phyloP scores from a whole-genome alignment of 805 yeast species.

The Candida schatavii region DNA sequence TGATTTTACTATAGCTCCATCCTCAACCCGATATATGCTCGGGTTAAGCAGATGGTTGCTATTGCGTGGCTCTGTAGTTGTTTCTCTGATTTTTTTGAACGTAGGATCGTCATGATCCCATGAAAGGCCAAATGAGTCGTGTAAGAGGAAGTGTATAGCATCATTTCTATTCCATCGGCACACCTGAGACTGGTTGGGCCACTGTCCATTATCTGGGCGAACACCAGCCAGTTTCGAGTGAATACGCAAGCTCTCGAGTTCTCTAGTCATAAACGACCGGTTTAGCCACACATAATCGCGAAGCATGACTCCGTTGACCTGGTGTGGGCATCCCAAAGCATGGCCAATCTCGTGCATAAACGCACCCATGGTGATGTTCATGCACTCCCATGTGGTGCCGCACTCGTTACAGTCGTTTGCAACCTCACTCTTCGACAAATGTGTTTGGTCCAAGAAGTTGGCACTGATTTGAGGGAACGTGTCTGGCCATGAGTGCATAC shows the following conservation, averaged over 20 bases:
- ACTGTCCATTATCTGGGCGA: conserved; percentile 40
- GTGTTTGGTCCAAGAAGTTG: conserved; percentile 70
- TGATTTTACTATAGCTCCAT: conserved; percentile 41
- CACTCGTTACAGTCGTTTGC: conserved; percentile 88
- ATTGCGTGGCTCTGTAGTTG: conserved; percentile 19
- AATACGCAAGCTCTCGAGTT: conserved; percentile 55
- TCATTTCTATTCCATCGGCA: conserved; percentile 90
- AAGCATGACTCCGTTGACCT: conserved; percentile 84
- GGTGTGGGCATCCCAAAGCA: conserved; percentile 87
- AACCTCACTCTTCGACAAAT: conserved; percentile 61
- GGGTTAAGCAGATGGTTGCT: conserved; percentile 12
- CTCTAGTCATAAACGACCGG: conserved; percentile 76
- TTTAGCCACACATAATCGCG: conserved; percentile 80
- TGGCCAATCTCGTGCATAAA: conserved; percentile 96
- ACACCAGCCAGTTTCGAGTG: conserved; percentile 41
- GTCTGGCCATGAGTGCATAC: conserved; percentile 90
- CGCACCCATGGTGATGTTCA: conserved; percentile 85
- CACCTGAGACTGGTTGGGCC: conserved; percentile 44
- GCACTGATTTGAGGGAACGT: conserved; percentile 67
- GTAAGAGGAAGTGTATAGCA: conserved; percentile 70
- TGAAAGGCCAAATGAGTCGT: conserved; percentile 76
- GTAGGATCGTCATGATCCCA: conserved; percentile 48
- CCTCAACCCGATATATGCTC: conserved; percentile 22
- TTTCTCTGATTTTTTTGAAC: conserved; percentile 38
- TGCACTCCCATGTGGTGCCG: conserved; percentile 86